These are phyloP conservation scores for Clarireedia monteithiana DNA, from an alignment of 2,329 filamentous ascomycete genomes.

Conservation along the genomic window DNA sequence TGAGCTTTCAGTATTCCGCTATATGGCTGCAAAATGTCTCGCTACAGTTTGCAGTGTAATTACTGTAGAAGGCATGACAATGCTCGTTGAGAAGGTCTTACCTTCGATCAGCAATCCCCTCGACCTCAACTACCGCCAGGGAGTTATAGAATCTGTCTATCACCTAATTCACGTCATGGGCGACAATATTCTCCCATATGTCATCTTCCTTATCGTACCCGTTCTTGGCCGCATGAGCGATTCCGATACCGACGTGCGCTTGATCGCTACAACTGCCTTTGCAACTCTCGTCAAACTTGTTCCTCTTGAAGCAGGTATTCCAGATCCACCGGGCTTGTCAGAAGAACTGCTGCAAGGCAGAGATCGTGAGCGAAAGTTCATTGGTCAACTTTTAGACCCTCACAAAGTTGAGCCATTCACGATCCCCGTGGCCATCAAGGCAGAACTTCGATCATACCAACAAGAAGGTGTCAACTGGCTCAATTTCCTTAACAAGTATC, in stretches of 20 bases:
- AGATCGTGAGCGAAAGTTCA: constrained; percentile 92
- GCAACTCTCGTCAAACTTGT: constrained; percentile 96
- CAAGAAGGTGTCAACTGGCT: constrained; percentile 99
- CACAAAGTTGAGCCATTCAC: constrained; percentile 94
- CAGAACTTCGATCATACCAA: constrained; percentile 91
- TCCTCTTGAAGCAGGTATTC: constrained; percentile 92
- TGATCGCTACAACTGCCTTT: constrained; percentile 94
- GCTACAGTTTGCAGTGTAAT: constrained; percentile 97
- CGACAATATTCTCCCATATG: constrained; percentile 89
- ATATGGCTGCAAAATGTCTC: constrained; percentile 94
- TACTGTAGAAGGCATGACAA: constrained; percentile 90
- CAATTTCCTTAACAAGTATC: constrained; percentile 94
- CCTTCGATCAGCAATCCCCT: constrained; percentile 87
- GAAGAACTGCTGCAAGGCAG: constrained; percentile 81
- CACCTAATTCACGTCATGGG: constrained; percentile 98
- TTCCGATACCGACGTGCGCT: constrained; percentile 88
- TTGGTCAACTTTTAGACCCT: constrained; percentile 88
- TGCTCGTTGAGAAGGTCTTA: constrained; percentile 85
- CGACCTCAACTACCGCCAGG: constrained; percentile 83
- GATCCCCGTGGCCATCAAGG: constrained; percentile 95
- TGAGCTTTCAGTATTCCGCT: constrained; percentile 83
- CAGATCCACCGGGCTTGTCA: constrained; percentile 88
- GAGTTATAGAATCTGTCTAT: constrained; percentile 90
- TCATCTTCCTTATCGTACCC: constrained; percentile 97
- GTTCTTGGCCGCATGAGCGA: constrained; percentile 98